These are phyloP conservation scores for Przewalskia tangutica DNA, from an alignment of 257 asterid species.

Conservation along the genomic window DNA sequence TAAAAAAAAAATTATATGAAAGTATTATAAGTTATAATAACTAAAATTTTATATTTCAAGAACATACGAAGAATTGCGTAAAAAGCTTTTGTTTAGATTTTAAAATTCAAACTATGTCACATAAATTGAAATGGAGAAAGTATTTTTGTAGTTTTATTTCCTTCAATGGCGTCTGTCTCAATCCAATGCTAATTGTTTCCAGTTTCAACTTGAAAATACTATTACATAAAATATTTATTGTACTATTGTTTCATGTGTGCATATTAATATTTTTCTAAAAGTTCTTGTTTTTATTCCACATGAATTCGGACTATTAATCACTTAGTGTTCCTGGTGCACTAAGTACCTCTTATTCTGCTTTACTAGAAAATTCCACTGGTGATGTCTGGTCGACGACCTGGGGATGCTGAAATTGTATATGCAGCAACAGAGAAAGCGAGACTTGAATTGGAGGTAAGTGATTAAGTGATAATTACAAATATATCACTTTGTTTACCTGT, in stretches of 20 bases:
- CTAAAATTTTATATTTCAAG: too few relatives aligned
- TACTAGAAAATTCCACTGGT: slow-evolving; percentile 73
- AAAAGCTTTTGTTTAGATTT: too few relatives aligned
- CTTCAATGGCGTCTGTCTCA: neutral
- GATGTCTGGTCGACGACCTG: slow-evolving; percentile 73
- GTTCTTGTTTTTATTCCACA: neutral
- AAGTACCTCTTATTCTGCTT: neutral
- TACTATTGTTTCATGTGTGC: neutral
- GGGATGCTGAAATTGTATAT: slow-evolving; percentile 88
- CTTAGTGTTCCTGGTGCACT: neutral
- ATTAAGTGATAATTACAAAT: neutral
- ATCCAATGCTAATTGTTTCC: neutral
- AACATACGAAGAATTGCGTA: too few relatives aligned
- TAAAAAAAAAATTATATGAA: too few relatives aligned
- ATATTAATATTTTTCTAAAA: neutral
- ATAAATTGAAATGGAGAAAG: too few relatives aligned
- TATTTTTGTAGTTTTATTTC: too few relatives aligned
- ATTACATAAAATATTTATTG: neutral
- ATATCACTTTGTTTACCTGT: too few relatives aligned
- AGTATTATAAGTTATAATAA: too few relatives aligned
- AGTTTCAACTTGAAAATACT: neutral
- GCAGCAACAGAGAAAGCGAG: slow-evolving; percentile 81
- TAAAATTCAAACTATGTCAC: too few relatives aligned
- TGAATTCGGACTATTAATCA: neutral
- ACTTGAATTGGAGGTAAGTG: slow-evolving; percentile 90